A percentile compares a stretch with the other conserved stretches of the same genome.
These are phyloP conservation scores for Cyclotella sp. DNA, from an alignment of 108 stramenopile species.

Conservation along the genomic window DNA sequence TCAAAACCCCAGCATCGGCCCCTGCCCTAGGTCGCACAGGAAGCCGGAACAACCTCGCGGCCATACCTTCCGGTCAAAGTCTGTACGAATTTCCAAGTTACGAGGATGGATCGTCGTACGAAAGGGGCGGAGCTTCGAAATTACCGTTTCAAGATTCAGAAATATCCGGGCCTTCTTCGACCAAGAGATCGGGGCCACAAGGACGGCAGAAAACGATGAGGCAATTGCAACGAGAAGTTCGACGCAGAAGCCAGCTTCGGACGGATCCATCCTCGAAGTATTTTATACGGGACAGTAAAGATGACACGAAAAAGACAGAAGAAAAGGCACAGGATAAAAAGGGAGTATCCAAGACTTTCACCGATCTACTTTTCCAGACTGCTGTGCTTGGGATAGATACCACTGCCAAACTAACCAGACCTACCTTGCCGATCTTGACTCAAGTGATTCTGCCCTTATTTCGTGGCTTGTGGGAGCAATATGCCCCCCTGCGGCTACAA, in stretches of 20 bases:
- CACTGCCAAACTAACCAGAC: conserved; percentile 46
- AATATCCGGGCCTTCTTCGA: too few relatives aligned
- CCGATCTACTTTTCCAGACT: conserved; percentile 45
- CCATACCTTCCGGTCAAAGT: background rate
- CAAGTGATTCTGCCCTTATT: conserved; percentile 40
- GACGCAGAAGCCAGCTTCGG: background rate
- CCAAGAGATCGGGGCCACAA: too few relatives aligned
- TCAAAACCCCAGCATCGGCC: conserved; percentile 32
- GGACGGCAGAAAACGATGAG: too few relatives aligned
- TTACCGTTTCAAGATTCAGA: background rate
- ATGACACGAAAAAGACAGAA: background rate
- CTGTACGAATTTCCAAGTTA: background rate
- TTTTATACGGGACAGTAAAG: background rate
- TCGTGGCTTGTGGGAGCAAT: conserved; percentile 35
- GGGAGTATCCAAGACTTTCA: conserved; percentile 29
- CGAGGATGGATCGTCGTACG: background rate
- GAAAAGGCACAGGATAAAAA: background rate
- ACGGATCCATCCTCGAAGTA: background rate
- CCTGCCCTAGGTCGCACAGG: background rate
- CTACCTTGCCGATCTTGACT: conserved; percentile 40
- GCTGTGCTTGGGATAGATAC: conserved; percentile 48
- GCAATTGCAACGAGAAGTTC: too few relatives aligned
- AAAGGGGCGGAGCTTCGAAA: background rate
- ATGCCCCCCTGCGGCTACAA: conserved; percentile 41
- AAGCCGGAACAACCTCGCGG: background rate